These are phyloP conservation scores for Eucalyptus coolabah DNA, from an alignment of 345 rosid genomes.

Conservation along the genomic window DNA sequence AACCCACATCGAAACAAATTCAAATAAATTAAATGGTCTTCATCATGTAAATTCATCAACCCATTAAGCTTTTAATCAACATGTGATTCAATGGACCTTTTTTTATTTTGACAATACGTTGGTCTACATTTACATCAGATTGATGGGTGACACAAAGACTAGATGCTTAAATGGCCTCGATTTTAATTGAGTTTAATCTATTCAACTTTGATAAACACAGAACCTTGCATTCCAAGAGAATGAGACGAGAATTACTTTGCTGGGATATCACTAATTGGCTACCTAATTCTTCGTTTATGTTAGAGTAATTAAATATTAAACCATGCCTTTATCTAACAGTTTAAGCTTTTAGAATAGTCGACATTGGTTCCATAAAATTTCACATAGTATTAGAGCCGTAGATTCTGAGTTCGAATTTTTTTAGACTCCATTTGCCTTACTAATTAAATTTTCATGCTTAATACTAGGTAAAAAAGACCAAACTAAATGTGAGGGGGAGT, in stretches of 20 bases:
- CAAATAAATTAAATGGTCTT: background rate
- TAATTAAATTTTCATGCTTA: no score
- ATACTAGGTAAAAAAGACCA: no score
- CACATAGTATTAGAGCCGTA: no score
- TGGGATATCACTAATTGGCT: background rate
- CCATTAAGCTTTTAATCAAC: background rate
- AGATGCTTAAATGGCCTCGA: background rate
- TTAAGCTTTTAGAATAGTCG: no score
- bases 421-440: no score
- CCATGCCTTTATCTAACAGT: accelerated
- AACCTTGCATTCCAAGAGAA: background rate
- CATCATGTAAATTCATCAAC: background rate
- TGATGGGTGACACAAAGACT: background rate
- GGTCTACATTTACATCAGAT: background rate
- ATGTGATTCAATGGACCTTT: background rate
- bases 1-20: background rate
- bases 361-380: no score
- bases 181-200: background rate
- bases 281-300: background rate
- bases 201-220: background rate
- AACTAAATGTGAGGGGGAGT: no score
- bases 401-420: no score
- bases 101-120: no score
- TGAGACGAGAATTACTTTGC: background rate
- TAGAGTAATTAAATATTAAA: no score